Conservation (phyloP, 805 yeast species). For the Yarrowia deformans region DNA sequence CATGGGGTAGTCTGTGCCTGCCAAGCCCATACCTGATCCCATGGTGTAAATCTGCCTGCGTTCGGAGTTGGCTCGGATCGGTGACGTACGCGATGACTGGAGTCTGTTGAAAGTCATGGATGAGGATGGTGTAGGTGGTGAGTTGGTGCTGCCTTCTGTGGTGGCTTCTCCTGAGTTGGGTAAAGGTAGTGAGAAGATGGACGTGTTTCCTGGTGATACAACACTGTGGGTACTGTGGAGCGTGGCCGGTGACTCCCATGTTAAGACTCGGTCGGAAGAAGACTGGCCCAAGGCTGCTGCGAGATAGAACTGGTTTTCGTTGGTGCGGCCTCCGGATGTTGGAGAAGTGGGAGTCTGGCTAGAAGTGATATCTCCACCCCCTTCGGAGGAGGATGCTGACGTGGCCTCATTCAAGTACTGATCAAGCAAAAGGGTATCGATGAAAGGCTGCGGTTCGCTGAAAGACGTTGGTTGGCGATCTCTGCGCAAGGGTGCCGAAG, state of each 20-base stretch:
- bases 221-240: slow-evolving; percentile 2
- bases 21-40: slow-evolving; percentile 31
- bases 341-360: background rate
- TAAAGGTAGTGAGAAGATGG: slow-evolving; percentile 16
- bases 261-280: slow-evolving; percentile 1
- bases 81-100: background rate
- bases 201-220: slow-evolving; percentile 19
- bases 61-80: background rate
- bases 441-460: slow-evolving; percentile 27
- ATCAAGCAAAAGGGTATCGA: slow-evolving; percentile 30
- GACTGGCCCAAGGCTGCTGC: slow-evolving; percentile 29
- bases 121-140: slow-evolving; percentile 6
- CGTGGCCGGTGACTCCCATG: slow-evolving; percentile 2
- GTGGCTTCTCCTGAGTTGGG: slow-evolving; percentile 16
- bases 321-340: background rate
- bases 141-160: slow-evolving; percentile 10
- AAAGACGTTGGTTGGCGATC: slow-evolving; percentile 20
- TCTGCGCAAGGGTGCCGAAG: slow-evolving; percentile 3
- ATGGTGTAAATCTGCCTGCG: slow-evolving; percentile 24
- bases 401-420: slow-evolving; percentile 20
- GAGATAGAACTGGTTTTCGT: slow-evolving; percentile 17
- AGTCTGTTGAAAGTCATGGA: slow-evolving; percentile 11
- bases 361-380: slow-evolving; percentile 28
- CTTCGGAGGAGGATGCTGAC: slow-evolving; percentile 26
- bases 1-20: slow-evolving; percentile 28